phyloP scores from a whole-genome alignment of 208 protist species.

The Trypanosoma congolense region DNA sequence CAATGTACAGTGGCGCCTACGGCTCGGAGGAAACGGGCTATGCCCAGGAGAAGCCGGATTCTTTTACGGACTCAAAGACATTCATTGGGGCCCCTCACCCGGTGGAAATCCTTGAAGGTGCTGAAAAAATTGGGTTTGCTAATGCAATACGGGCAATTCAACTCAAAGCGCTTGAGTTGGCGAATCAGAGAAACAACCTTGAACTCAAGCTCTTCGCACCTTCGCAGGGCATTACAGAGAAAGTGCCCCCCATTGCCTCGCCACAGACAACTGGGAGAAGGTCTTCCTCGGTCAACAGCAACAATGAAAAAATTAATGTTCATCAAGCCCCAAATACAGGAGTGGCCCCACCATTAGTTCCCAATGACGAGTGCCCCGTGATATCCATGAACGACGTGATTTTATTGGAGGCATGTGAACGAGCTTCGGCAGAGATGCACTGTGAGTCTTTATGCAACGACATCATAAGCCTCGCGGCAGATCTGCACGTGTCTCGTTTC shows the following conservation, averaged over 20 bases:
- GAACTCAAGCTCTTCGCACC: not conserved
- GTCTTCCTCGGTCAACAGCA: not conserved
- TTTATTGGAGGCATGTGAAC: conserved; percentile 23
- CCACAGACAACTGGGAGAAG: not conserved
- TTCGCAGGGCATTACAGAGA: no score
- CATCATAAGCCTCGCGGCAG: conserved; percentile 47
- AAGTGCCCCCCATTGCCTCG: not conserved
- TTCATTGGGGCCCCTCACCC: not conserved
- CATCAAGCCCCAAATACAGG: not conserved
- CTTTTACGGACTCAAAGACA: not conserved
- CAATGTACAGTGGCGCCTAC: no score
- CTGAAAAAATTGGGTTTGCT: not conserved
- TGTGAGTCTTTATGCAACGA: conserved; percentile 58
- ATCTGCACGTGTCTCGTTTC: conserved; percentile 44
- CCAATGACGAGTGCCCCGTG: not conserved
- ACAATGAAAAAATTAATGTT: not conserved
- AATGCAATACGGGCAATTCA: not conserved
- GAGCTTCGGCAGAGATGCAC: conserved; percentile 35
- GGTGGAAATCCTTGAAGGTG: not conserved
- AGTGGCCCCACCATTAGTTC: not conserved
- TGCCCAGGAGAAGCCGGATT: no score
- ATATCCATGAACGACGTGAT: conserved; percentile 32
- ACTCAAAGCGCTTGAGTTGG: not conserved
- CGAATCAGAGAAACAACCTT: not conserved
- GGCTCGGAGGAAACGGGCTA: no score